phyloP scores from a whole-genome alignment of 202 grass and related monocot genomes.

The Cymbopogon flexuosus region DNA sequence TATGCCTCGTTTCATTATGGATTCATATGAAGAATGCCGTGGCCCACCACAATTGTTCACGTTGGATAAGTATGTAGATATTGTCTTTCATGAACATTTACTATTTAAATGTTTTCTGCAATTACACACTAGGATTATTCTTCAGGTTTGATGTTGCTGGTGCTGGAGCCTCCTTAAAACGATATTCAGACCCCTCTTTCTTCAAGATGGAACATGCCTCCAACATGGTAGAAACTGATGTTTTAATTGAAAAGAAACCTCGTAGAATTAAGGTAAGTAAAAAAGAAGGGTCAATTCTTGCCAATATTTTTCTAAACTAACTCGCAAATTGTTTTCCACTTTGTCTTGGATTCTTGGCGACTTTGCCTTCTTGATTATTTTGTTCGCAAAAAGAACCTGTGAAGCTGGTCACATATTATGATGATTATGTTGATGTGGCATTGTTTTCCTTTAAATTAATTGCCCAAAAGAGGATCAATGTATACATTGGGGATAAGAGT shows the following conservation, averaged over 20 bases:
- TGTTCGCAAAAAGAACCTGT: not conserved
- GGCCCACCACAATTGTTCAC: constrained; percentile 83
- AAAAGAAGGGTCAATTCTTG: not conserved
- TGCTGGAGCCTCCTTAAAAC: constrained; percentile 90
- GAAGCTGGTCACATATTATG: constrained; percentile 9
- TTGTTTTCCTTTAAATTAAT: not conserved
- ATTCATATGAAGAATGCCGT: constrained; percentile 95
- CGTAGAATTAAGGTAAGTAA: constrained; percentile 71
- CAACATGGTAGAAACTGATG: constrained; percentile 50
- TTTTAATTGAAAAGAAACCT: constrained; percentile 65
- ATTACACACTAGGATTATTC: constrained; percentile 25
- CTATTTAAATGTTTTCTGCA: constrained; percentile 17
- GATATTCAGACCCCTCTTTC: constrained; percentile 97
- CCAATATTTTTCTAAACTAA: constrained; percentile 1
- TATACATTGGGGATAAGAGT: not conserved
- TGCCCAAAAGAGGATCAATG: not conserved
- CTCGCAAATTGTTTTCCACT: not conserved
- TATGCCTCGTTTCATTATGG: constrained; percentile 98
- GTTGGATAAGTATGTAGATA: constrained; percentile 74
- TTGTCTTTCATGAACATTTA: constrained; percentile 23
- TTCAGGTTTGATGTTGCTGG: constrained; percentile 97
- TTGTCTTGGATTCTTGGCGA: constrained; percentile 7
- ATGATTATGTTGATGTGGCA: not conserved
- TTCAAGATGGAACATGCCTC: constrained; percentile 70
- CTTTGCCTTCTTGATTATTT: not conserved